phyloP scores from a whole-genome alignment of 306 rosid species.

The Corylus heterophylla region DNA sequence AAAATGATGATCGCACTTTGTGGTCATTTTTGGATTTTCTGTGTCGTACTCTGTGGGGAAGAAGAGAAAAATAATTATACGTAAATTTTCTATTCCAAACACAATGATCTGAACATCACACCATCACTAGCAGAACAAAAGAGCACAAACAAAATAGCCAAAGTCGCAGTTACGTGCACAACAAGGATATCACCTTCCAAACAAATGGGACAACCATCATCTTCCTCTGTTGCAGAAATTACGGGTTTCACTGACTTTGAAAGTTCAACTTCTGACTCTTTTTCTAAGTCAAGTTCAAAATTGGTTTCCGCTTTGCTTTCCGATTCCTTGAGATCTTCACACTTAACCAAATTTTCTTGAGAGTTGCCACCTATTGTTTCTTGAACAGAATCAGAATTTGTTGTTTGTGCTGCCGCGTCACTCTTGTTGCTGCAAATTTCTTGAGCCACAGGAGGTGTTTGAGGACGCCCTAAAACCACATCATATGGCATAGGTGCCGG shows the following conservation, averaged over 20 bases:
- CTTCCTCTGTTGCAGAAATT: conserved; percentile 57
- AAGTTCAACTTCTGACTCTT: conserved; percentile 68
- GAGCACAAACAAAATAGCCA: conserved; percentile 1
- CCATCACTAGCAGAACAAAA: conserved; percentile 5
- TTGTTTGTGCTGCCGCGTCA: conserved; percentile 42
- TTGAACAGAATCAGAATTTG: conserved; percentile 61
- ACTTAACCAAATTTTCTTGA: conserved; percentile 48
- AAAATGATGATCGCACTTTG: conserved; percentile 86
- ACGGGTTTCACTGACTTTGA: conserved; percentile 53
- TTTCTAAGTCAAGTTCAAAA: conserved; percentile 42
- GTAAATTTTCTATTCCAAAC: conserved; percentile 15
- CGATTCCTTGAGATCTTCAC: conserved; percentile 57
- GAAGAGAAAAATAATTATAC: conserved; percentile 20
- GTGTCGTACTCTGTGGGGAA: conserved; percentile 68
- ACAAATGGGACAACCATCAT: conserved; percentile 82
- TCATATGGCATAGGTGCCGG: conserved; percentile 83
- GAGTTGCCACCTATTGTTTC: conserved; percentile 45
- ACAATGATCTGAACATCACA: conserved; percentile 21
- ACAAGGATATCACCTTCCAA: conserved; percentile 72
- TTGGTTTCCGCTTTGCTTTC: conserved; percentile 52
- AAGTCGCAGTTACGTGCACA: conserved; percentile 8
- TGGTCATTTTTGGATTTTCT: conserved; percentile 72
- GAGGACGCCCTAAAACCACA: conserved; percentile 51
- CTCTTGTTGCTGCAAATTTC: conserved; percentile 54
- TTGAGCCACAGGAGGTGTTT: conserved; percentile 54